These are phyloP conservation scores for Stagonosporopsis cucurbitacearum DNA, from an alignment of 2,329 filamentous ascomycete species.

Conservation along the genomic window DNA sequence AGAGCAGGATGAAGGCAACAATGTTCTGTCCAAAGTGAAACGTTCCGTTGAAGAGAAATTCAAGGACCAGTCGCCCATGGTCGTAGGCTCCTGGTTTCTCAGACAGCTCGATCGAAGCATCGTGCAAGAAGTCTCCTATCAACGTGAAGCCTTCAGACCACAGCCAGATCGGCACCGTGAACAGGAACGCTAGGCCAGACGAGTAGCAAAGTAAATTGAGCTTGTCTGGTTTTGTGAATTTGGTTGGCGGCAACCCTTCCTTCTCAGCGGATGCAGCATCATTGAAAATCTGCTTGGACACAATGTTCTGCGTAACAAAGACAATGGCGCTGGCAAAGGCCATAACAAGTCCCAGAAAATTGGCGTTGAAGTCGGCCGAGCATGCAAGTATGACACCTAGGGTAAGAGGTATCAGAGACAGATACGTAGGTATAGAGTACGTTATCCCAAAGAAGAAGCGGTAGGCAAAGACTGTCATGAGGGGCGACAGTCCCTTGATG, in stretches of 20 bases:
- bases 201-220: conserved; percentile 96
- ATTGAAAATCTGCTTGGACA: conserved; percentile 97
- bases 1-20: conserved; percentile 88
- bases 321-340: conserved; percentile 89
- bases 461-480: conserved; percentile 95
- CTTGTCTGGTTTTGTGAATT: conserved; percentile 87
- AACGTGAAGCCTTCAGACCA: conserved; percentile 85
- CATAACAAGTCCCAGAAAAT: conserved; percentile 87
- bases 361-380: conserved; percentile 86
- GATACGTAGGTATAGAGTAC: conserved; percentile 81
- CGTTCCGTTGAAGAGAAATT: conserved; percentile 95
- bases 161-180: conserved; percentile 91
- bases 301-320: conserved; percentile 98
- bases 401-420: conserved; percentile 82
- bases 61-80: conserved; percentile 68
- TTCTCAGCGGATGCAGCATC: conserved; percentile 85
- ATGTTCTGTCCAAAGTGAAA: conserved; percentile 98
- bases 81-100: conserved; percentile 76
- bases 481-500: conserved; percentile 94
- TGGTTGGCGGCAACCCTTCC: conserved; percentile 64
- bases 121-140: conserved; percentile 76
- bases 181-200: conserved; percentile 87
- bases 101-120: conserved; percentile 78
- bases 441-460: conserved; percentile 85
- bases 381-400: conserved; percentile 95